These are phyloP conservation scores for Scenedesmus sp. DNA, from an alignment of 163 green algal species.

Conservation along the genomic window DNA sequence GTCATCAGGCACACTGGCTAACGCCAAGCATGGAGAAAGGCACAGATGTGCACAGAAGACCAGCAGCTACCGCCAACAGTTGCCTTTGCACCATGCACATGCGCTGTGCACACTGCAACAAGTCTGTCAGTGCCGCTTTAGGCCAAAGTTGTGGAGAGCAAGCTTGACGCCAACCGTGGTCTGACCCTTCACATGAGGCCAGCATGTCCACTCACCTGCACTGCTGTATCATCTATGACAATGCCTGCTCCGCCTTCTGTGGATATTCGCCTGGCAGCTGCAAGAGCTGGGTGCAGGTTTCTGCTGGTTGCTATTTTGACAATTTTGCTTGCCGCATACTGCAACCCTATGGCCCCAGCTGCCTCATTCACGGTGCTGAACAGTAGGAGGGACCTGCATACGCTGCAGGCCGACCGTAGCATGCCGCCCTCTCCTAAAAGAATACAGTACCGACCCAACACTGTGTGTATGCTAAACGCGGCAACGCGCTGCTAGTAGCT, in stretches of 20 bases:
- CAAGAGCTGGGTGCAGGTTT: neutral
- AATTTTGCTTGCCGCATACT: constrained; percentile 37
- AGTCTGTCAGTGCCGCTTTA: neutral
- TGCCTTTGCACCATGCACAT: neutral
- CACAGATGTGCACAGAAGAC: too few species aligned
- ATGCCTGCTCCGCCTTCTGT: neutral
- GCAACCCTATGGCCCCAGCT: neutral
- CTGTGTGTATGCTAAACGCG: neutral
- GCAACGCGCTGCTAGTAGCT: neutral
- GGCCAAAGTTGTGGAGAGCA: neutral
- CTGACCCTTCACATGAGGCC: neutral
- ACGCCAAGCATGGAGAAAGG: too few species aligned
- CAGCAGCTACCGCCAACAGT: too few species aligned
- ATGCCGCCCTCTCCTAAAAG: neutral
- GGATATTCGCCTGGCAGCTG: neutral
- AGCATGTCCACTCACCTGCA: constrained; percentile 19
- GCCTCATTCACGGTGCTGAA: neutral
- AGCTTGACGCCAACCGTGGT: neutral
- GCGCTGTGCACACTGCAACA: neutral
- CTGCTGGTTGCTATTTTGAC: neutral
- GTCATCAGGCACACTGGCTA: too few species aligned
- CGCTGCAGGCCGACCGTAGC: neutral
- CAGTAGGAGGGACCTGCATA: constrained; percentile 12
- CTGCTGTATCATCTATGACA: constrained; percentile 38
- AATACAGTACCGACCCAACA: neutral